These are phyloP conservation scores for Neonectria punicea DNA, from an alignment of 2,329 filamentous ascomycete genomes.

Conservation along the genomic window DNA sequence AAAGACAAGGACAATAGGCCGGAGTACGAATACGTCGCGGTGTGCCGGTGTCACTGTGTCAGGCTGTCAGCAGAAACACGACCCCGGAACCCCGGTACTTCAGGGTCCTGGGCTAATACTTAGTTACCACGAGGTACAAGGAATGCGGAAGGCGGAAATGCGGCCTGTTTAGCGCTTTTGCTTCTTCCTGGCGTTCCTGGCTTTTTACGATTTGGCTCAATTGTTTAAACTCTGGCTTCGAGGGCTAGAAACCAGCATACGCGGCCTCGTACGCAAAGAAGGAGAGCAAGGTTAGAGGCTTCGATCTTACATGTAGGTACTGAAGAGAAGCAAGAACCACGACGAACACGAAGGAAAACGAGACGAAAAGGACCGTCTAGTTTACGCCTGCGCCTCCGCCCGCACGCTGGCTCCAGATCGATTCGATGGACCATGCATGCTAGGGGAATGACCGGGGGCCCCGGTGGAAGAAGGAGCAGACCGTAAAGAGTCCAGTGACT, in stretches of 20 bases:
- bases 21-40: conserved; percentile 27
- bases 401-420: conserved; percentile 2
- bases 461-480: neutral
- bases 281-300: neutral
- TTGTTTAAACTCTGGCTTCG: neutral
- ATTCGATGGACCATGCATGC: neutral
- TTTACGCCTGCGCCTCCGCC: neutral
- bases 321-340: no score
- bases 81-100: neutral
- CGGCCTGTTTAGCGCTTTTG: neutral
- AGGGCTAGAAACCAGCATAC: neutral
- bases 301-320: no score
- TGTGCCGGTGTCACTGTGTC: conserved; percentile 5
- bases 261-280: neutral
- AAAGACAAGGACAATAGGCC: conserved; percentile 8
- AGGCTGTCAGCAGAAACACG: conserved; percentile 2
- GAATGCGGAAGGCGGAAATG: neutral
- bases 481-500: neutral
- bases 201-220: no score
- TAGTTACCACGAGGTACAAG: conserved; percentile 14
- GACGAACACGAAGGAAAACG: neutral
- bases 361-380: neutral
- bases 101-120: conserved; percentile 8
- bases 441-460: neutral
- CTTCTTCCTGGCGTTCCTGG: neutral